Conservation (phyloP, 805 yeast species). For the Lipomyces starkeyi region DNA sequence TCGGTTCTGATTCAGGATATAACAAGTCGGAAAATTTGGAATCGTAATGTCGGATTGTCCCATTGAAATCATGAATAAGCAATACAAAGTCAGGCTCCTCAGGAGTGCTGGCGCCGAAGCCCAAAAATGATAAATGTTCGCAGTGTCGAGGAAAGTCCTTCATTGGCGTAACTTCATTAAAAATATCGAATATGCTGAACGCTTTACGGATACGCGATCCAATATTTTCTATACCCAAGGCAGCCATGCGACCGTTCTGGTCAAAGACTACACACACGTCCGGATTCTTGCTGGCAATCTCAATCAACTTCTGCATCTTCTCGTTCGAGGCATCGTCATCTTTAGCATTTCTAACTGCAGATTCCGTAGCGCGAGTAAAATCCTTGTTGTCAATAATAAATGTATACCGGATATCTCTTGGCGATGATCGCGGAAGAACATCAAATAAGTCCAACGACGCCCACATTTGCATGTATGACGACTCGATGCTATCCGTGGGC, state of each 20-base stretch:
- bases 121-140: slow-evolving; percentile 24
- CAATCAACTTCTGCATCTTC: slow-evolving; percentile 27
- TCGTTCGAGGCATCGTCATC: slow-evolving; percentile 13
- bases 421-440: slow-evolving; percentile 30
- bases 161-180: slow-evolving; percentile 31
- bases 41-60: slow-evolving; percentile 46
- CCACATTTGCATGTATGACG: slow-evolving; percentile 54
- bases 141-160: slow-evolving; percentile 30
- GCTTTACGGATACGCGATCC: slow-evolving; percentile 35
- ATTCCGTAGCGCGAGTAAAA: slow-evolving; percentile 40
- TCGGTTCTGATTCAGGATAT: slow-evolving; percentile 18
- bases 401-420: slow-evolving; percentile 28
- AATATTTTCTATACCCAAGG: slow-evolving; percentile 39
- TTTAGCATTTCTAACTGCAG: slow-evolving; percentile 37
- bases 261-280: slow-evolving; percentile 40
- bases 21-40: slow-evolving; percentile 39
- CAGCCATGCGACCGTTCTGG: slow-evolving; percentile 38
- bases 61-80: slow-evolving; percentile 44
- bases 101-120: slow-evolving; percentile 36
- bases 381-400: slow-evolving; percentile 38
- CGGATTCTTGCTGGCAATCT: slow-evolving; percentile 38
- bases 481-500: slow-evolving; percentile 39
- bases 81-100: slow-evolving; percentile 38
- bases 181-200: slow-evolving; percentile 36
- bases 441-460: slow-evolving; percentile 52